A percentile compares a stretch with the other conserved stretches of the same genome.
These are phyloP conservation scores for Corinectria fuckeliana DNA, from an alignment of 2,329 filamentous ascomycete species.

Conservation along the genomic window DNA sequence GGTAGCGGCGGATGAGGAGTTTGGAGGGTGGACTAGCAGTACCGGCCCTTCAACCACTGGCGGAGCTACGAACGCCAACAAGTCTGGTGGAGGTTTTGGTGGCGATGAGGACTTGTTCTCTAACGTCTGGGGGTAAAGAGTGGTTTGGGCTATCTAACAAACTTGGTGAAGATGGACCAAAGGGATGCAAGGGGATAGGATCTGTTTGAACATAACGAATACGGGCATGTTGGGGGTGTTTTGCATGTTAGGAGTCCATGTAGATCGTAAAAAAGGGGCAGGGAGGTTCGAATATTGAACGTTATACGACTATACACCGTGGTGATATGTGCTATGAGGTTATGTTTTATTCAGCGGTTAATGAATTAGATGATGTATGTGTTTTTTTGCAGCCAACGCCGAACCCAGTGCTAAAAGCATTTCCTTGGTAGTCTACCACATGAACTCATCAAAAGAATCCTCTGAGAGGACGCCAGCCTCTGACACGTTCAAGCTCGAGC, in stretches of 20 bases:
- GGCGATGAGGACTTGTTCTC: slow-evolving; percentile 88
- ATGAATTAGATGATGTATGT: slow-evolving; percentile 3
- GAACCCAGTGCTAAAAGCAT: slow-evolving; percentile 10
- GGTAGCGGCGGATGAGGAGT: slow-evolving; percentile 90
- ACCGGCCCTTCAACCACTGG: slow-evolving; percentile 51
- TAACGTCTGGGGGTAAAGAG: slow-evolving; percentile 84
- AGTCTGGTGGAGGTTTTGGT: slow-evolving; percentile 66
- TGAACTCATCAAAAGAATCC: neutral
- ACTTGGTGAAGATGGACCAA: neutral
- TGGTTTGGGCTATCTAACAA: slow-evolving; percentile 23
- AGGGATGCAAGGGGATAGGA: neutral
- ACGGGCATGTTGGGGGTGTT: slow-evolving; percentile 42
- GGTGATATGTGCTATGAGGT: neutral
- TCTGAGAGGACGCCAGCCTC: slow-evolving; percentile 10
- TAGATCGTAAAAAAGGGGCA: slow-evolving; percentile 39
- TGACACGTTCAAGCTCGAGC: neutral
- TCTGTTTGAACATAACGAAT: slow-evolving; percentile 35
- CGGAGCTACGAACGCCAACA: slow-evolving; percentile 54
- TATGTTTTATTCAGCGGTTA: neutral
- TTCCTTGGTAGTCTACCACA: slow-evolving; percentile 1
- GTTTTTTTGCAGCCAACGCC: slow-evolving; percentile 18
- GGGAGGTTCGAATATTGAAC: slow-evolving; percentile 23
- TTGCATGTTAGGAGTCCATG: slow-evolving; percentile 43
- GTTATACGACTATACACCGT: neutral
- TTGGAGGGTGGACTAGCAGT: slow-evolving; percentile 91